A percentile compares a stretch with the other conserved stretches of the same genome.
Evolutionary conservation across 495 filamentous ascomycete genomes (phyloP).

Genomic region (Aspergillus avenaceus): DNA sequence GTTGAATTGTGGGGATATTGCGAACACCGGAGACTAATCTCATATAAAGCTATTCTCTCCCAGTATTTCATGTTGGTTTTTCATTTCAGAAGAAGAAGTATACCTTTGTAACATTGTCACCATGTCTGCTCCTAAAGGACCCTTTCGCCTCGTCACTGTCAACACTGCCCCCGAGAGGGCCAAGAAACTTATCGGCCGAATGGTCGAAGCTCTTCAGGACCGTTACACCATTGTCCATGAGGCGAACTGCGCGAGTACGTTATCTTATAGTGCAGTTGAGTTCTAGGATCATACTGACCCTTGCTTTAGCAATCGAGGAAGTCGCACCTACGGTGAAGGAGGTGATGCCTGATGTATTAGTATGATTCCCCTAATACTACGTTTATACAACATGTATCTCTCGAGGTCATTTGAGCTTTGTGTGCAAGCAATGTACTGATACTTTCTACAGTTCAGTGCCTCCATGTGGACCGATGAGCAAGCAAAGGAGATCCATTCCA

Average conservation of each 20-base stretch:
- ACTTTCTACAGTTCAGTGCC: constrained; percentile 51
- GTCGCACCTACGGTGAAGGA: constrained; percentile 47
- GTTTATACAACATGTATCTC: no score
- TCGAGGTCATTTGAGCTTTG: no score
- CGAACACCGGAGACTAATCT: not conserved
- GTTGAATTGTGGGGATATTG: constrained; percentile 12
- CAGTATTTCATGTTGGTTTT: no score
- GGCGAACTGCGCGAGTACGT: constrained; percentile 54
- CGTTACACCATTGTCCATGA: constrained; percentile 56
- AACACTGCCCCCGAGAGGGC: constrained; percentile 67
- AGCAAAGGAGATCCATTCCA: constrained; percentile 49
- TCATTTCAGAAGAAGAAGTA: not conserved
- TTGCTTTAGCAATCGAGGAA: constrained; percentile 42
- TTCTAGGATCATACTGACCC: constrained; percentile 2
- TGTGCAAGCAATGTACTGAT: no score
- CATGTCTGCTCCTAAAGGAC: constrained; percentile 50
- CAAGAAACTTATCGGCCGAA: constrained; percentile 53
- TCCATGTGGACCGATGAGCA: constrained; percentile 66
- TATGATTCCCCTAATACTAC: constrained; percentile 24
- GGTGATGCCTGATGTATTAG: constrained; percentile 49
- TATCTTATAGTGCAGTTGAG: not conserved
- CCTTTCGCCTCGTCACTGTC: constrained; percentile 61
- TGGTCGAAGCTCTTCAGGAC: constrained; percentile 56
- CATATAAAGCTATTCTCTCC: no score
- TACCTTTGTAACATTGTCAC: constrained; percentile 8